These are phyloP conservation scores for Aureobasidium sp. DNA, from an alignment of 2,329 filamentous ascomycete genomes.

Conservation along the genomic window DNA sequence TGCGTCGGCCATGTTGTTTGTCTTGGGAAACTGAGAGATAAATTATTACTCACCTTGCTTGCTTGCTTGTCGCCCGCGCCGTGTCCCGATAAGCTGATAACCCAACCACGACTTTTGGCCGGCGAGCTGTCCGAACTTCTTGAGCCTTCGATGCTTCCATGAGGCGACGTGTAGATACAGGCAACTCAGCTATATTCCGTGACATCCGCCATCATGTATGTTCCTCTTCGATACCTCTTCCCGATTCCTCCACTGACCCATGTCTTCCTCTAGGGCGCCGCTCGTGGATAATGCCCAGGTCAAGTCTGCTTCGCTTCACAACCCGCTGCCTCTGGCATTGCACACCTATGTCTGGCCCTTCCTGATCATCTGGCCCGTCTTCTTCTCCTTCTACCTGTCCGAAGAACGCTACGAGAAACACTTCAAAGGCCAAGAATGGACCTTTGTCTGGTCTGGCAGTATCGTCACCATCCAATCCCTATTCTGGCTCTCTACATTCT, in stretches of 20 bases:
- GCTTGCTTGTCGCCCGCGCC: not conserved
- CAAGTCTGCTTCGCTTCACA: slow-evolving; percentile 75
- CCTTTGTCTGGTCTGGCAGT: slow-evolving; percentile 82
- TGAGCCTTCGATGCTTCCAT: not conserved
- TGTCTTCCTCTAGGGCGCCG: slow-evolving; percentile 42
- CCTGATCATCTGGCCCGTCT: slow-evolving; percentile 80
- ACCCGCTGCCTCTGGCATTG: slow-evolving; percentile 69
- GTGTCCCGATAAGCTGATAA: slow-evolving; percentile 5
- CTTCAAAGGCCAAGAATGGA: slow-evolving; percentile 94
- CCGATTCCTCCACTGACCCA: not conserved
- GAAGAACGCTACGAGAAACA: slow-evolving; percentile 79
- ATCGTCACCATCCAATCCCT: slow-evolving; percentile 85
- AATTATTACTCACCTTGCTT: not conserved
- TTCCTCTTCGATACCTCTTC: not conserved
- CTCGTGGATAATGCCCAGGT: slow-evolving; percentile 92
- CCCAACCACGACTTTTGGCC: not conserved
- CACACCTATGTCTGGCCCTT: slow-evolving; percentile 95
- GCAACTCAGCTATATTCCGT: not conserved
- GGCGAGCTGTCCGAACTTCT: not conserved
- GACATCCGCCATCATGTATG: slow-evolving; percentile 14
- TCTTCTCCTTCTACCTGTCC: slow-evolving; percentile 78
- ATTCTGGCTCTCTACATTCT: slow-evolving; percentile 92
- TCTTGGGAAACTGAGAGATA: not conserved
- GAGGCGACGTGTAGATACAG: slow-evolving; percentile 9
- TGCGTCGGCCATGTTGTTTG: slow-evolving; percentile 23